Evolutionary conservation across 768 basidiomycete species (phyloP), one percentile per base, ranked within the genome.

Genomic region (Lactarius psammicola): DNA sequence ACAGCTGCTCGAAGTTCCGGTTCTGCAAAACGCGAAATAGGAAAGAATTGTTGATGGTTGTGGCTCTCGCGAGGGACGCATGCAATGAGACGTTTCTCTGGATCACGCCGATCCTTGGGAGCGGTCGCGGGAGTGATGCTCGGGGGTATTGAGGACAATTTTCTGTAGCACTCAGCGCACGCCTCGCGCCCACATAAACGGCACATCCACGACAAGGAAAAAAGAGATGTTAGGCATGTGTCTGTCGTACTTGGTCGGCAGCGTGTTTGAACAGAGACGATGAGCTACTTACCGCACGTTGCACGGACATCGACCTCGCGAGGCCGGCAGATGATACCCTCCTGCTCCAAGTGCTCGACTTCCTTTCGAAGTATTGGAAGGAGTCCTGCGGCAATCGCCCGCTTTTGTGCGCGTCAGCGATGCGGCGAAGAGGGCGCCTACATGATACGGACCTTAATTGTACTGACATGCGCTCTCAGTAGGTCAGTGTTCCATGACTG

Each of bases 151-250:
- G 78, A 76, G 4, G 86, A 89, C 34, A 90, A 77, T 11, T 86
- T 84, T 60, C 78, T 79, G 71, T 85, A 90, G 73, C 95, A 97
- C 63, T 92, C 90, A 1, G 86, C 81, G 73, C 95, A 98, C 15
- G 90, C 86, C 76, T 97, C 95, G 8, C 92, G 86, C 5, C 93
- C 95, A 74, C 95, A 98, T 53, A 84, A 72, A 20, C 89, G 84
- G 75, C 94, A 96, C 84, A 95, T 90, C 86, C 90, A 96, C 26
- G 87, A 89, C 64, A 85, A 86, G 9, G 90, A 88, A 75, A 95
- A 95, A 67, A 96, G 86, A 15, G 94, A 95, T 4, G 92, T 95
- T 80, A 92, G 88, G 75, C 94, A 97, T 4, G 90, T 93, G 75
- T 97, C 94, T 96, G 73, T 30, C 64, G 64, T 55, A 38, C 26